Percentiles rank a stretch among this genome's conserved stretches.
Evolutionary conservation across 2,329 filamentous ascomycete genomes (phyloP).

Genomic region (Aspergillus pseudotamarii): DNA sequence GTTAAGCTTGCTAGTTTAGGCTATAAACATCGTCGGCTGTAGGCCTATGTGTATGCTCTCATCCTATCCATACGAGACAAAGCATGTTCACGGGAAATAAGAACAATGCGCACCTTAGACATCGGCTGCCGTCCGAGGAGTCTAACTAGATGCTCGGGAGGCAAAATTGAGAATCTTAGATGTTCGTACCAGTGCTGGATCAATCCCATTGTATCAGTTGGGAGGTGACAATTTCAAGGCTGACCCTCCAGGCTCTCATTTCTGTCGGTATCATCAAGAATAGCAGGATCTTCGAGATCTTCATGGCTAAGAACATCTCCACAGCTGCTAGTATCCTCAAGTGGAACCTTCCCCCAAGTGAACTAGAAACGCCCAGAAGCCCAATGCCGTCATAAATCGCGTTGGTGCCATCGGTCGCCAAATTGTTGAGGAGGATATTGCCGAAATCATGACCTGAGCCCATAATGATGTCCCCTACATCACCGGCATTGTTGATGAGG

Average conservation of each 20-base stretch:
- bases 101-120: not conserved
- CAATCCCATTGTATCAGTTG: not conserved
- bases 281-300: constrained; percentile 93
- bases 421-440: constrained; percentile 94
- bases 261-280: constrained; percentile 92
- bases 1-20: not conserved
- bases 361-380: constrained; percentile 71
- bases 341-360: constrained; percentile 58
- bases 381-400: constrained; percentile 76
- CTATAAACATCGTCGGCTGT: not conserved
- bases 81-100: not conserved
- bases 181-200: not conserved
- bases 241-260: constrained; percentile 57
- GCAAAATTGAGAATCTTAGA: not conserved
- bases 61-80: not conserved
- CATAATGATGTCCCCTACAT: constrained; percentile 82
- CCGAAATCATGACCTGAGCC: constrained; percentile 74
- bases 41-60: not conserved
- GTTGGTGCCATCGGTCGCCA: constrained; percentile 88
- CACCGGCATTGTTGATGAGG: constrained; percentile 78
- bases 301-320: constrained; percentile 78
- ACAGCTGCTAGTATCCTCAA: constrained; percentile 81
- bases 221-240: not conserved
- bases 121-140: not conserved
- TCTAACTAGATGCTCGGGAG: not conserved